These are phyloP conservation scores for Heliocybe sulcata DNA, from an alignment of 1,284 basidiomycete genomes.

Conservation along the genomic window DNA sequence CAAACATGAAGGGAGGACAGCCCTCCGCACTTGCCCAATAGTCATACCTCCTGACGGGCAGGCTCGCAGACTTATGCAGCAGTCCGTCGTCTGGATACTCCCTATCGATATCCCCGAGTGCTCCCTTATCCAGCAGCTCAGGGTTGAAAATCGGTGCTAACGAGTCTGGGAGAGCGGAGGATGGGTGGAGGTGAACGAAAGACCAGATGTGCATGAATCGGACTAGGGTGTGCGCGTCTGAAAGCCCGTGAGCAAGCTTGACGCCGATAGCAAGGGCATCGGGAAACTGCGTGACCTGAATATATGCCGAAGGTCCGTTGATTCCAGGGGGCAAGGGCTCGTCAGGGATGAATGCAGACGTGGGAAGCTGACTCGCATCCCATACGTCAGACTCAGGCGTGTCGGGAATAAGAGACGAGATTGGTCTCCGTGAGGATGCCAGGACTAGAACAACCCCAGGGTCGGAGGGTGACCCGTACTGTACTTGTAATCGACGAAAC, in stretches of 20 bases:
- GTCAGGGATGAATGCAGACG: conserved; percentile 13
- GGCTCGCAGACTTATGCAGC: conserved; percentile 11
- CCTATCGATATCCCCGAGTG: too few relatives aligned
- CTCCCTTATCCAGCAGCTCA: too few relatives aligned
- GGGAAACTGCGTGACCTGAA: conserved; percentile 25
- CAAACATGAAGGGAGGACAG: conserved; percentile 13
- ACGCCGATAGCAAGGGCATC: conserved; percentile 23
- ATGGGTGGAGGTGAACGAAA: conserved; percentile 16
- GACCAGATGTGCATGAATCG: conserved; percentile 34
- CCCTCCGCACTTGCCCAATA: conserved; percentile 24
- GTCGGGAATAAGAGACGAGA: conserved; percentile 21
- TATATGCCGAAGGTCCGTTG: conserved; percentile 19
- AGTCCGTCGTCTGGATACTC: too few relatives aligned
- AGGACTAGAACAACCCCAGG: conserved; percentile 23
- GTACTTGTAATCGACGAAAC: conserved; percentile 25
- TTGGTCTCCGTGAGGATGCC: neutral
- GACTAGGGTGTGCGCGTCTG: conserved; percentile 29
- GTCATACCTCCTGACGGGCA: conserved; percentile 31
- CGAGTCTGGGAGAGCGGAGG: conserved; percentile 5
- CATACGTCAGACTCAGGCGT: conserved; percentile 11
- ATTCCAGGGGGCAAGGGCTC: conserved; percentile 21
- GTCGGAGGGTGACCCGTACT: conserved; percentile 24
- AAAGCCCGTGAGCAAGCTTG: conserved; percentile 28
- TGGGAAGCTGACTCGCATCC: conserved; percentile 12
- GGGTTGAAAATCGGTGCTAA: too few relatives aligned